Conservation (phyloP, 208 protist species). For the Trypanosoma platydactyli region DNA sequence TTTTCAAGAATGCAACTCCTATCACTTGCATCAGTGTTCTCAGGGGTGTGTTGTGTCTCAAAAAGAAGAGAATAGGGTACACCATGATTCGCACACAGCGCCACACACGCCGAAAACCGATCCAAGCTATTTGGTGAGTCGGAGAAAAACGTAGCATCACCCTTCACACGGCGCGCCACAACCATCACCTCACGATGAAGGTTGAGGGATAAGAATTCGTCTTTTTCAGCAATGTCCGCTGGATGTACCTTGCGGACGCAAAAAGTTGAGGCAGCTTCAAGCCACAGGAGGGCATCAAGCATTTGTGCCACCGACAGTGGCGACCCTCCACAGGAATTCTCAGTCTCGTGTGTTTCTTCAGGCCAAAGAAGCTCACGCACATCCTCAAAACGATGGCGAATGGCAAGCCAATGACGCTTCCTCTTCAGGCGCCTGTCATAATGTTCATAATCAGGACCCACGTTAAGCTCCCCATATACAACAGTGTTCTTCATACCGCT, state of each 20-base stretch:
- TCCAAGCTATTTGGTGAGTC: conserved; percentile 25
- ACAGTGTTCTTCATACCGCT: conserved; percentile 76
- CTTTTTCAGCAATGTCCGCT: conserved; percentile 43
- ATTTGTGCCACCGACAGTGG: conserved; percentile 47
- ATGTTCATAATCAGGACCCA: conserved; percentile 81
- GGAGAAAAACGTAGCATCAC: conserved; percentile 21
- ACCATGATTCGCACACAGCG: conserved; percentile 62
- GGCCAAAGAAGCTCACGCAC: conserved; percentile 81
- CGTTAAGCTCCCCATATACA: conserved; percentile 73
- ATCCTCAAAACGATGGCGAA: conserved; percentile 75
- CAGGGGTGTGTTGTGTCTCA: neutral
- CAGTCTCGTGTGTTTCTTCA: conserved; percentile 1
- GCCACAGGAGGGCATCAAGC: conserved; percentile 75
- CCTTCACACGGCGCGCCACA: conserved; percentile 35
- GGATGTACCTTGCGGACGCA: conserved; percentile 61
- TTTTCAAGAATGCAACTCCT: conserved; percentile 23
- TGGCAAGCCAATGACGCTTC: conserved; percentile 74
- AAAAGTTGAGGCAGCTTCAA: conserved; percentile 84
- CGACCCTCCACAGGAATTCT: neutral
- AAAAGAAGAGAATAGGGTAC: conserved; percentile 62
- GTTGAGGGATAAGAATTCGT: conserved; percentile 63
- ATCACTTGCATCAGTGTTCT: neutral
- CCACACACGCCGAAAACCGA: conserved; percentile 56
- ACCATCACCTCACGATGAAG: conserved; percentile 62
- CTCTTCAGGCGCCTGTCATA: conserved; percentile 78